Base-by-base conservation (phyloP, 169 alveolate species). In the Babesia ovata region DNA sequence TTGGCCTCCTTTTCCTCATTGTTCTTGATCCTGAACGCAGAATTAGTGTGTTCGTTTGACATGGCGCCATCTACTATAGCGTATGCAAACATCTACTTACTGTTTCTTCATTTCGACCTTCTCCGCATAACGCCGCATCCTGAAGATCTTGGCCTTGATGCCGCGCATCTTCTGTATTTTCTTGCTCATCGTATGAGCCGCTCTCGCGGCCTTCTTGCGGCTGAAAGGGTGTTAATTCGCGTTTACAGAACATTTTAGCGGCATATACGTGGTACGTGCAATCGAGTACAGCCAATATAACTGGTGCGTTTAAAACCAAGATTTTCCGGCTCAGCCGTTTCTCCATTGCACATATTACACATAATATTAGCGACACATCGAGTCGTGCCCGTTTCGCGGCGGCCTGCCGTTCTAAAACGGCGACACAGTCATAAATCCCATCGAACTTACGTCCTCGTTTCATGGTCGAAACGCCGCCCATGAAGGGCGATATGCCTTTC, bases 71-170 rank as follows among this genome's bases (percentile, higher is more conserved):
- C 8, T 12, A 1, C 45, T 13, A 2, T 33, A 22, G 45, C 19
- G 2, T 2, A 29, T 10, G 4, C 33, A 42, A 2, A 26, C 0
- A 10, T 28, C 45, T n/a, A 96, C 99, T 60, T 93, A 97, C 91
- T 95, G 95, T 81, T 95, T 98, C 88, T 95, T 97, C 97, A 97
- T 94, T 84, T 96, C 94, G 16, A 96, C 98, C 90, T 98, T 98
- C 90, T 98, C 99, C 74, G 98, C 96, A 85, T 96, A 98, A 73
- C 99, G 87, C 89, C 97, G 95, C 90, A 95, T 95, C 78, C 97
- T 95, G 91, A 91, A 95, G 28, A 98, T 90, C 92, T 98, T 98
- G 13, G 99, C 99, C 91, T 97, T 97, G 76, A 98, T 90, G 26
- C 99, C 99, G 65, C 97, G 91, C 49, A 97, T 89, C 74, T 92